Percentiles rank a stretch among this genome's conserved stretches.
Conservation (phyloP, 2,329 filamentous ascomycete species). For the Colletotrichum godetiae region DNA sequence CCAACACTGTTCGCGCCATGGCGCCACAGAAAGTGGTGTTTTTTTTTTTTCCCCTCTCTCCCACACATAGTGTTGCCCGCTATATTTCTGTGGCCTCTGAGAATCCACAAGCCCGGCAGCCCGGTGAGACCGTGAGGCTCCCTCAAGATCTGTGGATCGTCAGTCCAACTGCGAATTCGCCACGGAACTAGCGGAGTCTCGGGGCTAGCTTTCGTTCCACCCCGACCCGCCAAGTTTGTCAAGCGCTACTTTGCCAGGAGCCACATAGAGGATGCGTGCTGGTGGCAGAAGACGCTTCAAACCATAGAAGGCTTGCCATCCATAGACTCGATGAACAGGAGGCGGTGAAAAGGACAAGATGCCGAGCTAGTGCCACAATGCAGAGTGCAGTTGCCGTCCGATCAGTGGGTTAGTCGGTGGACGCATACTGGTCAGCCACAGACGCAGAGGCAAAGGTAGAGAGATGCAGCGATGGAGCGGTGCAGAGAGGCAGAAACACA, state of each 20-base stretch:
- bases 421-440: conserved; percentile 12
- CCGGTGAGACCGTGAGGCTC: conserved; percentile 1
- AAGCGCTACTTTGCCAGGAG: not conserved
- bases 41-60: not conserved
- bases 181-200: conserved; percentile 20
- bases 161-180: conserved; percentile 1
- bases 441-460: not conserved
- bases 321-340: not conserved
- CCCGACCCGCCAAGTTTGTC: conserved; percentile 1
- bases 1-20: not conserved
- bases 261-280: not conserved
- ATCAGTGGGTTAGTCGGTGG: conserved; percentile 1
- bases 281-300: not conserved
- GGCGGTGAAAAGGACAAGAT: not conserved
- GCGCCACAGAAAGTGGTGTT: not conserved
- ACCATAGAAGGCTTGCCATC: not conserved
- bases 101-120: not conserved
- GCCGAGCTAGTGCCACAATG: not conserved
- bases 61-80: not conserved
- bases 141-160: not conserved
- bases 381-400: not conserved
- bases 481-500: not conserved
- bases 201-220: not conserved
- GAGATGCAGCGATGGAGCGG: not conserved
- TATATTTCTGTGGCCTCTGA: not conserved